Percentiles rank a stretch among this genome's conserved stretches.
Conservation (phyloP, 257 asterid species). For the Ligustrum vulgare region DNA sequence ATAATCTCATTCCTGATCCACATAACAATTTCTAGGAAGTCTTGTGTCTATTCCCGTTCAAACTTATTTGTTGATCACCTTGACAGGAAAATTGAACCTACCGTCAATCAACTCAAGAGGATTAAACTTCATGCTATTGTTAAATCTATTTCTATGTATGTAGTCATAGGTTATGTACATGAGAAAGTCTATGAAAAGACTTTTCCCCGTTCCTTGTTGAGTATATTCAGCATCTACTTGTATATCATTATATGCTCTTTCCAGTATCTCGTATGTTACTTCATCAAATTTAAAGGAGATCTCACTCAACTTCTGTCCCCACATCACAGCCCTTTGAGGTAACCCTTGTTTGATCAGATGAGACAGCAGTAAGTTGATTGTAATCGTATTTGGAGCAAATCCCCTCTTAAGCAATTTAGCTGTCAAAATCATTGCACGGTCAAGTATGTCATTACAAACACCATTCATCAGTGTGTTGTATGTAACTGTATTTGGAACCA, state of each 20-base stretch:
- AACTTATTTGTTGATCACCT: constrained; percentile 38
- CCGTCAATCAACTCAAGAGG: constrained; percentile 36
- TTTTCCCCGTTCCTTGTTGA: constrained; percentile 57
- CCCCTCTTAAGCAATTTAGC: constrained; percentile 87
- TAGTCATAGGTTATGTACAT: constrained; percentile 82
- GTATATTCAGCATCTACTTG: constrained; percentile 43
- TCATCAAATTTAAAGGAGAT: constrained; percentile 81
- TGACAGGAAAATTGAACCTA: constrained; percentile 28
- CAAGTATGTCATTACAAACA: constrained; percentile 74
- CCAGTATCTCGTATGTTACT: constrained; percentile 61
- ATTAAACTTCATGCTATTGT: constrained; percentile 29
- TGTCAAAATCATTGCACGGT: constrained; percentile 79
- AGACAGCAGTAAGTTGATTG: constrained; percentile 71
- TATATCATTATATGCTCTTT: constrained; percentile 54
- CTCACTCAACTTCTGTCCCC: constrained; percentile 84
- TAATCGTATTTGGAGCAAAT: constrained; percentile 77
- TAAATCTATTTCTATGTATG: constrained; percentile 43
- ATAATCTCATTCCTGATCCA: constrained; percentile 7
- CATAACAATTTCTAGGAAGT: constrained; percentile 18
- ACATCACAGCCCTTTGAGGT: constrained; percentile 72
- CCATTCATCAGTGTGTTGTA: constrained; percentile 80
- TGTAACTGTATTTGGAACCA: constrained; percentile 82
- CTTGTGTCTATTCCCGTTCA: constrained; percentile 11
- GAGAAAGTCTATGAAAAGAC: constrained; percentile 80
- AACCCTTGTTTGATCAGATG: constrained; percentile 80